Base-by-base conservation (phyloP, 768 basidiomycete genomes). In the Tephrocybe rancida region DNA sequence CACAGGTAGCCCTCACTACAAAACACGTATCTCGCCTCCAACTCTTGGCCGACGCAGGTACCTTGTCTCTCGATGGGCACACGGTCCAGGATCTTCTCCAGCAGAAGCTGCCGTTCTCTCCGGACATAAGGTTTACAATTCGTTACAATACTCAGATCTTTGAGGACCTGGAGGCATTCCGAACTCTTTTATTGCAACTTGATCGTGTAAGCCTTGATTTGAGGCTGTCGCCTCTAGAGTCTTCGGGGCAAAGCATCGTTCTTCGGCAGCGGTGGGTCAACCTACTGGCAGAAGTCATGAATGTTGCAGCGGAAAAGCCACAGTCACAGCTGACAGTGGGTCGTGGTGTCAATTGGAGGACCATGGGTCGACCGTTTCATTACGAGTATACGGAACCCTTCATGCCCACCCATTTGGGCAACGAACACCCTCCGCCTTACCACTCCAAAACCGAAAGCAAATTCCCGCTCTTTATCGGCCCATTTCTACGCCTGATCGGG, bases 281-380 rank as follows among this genome's bases (percentile, higher is more conserved):
- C n/a, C 27, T 52, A 18, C 42, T 57, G 16, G 42, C 47, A 41
- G 56, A 51, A 38, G 41, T 57, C 6, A 57, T 57, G 56, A 57
- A 53, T 25, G 30, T 43, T 7, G 52, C 53, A n/a, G 56, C 37
- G 8, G 27, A 32, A 34, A 57, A 49, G n/a, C 26, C 50, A 3
- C 29, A 44, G 8, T 57, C 56, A 4, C 25, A 25, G 25, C 34
- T 57, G 22, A 57, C 44, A 5, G 56, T 53, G 22, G 48, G n/a
- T 22, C 32, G 46, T 8, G 46, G 51, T 9, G 32, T 21, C 8
- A 48, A 37, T 10, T 49, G 47, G 47, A 14, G 25, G 32, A 37
- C 39, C 4, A 24, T 48, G 26, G 51, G 50, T n/a, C 37, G 50
- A 19, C 50, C 50, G 3, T 52, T 52, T 25, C 49, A 43, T 32